These are phyloP conservation scores for Pythium grandisporangium DNA, from an alignment of 352 stramenopile species.

Conservation along the genomic window DNA sequence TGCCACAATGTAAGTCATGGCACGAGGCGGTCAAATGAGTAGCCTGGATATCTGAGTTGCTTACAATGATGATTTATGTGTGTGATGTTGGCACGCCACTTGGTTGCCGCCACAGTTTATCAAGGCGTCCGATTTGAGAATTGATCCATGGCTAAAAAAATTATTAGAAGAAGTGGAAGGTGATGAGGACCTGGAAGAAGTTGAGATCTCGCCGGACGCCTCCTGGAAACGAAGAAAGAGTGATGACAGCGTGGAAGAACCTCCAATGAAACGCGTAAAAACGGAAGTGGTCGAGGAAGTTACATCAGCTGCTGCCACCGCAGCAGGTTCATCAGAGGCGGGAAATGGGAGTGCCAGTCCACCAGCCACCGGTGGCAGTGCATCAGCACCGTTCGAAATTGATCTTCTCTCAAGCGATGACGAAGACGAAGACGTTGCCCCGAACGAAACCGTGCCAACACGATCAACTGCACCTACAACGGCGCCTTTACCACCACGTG, in stretches of 20 bases:
- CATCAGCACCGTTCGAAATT: conserved; percentile 47
- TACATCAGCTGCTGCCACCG: conserved; percentile 1
- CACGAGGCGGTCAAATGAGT: too few relatives aligned
- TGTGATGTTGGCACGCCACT: too few relatives aligned
- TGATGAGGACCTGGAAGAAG: conserved; percentile 81
- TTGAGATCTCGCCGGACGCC: conserved; percentile 85
- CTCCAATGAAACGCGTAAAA: conserved; percentile 52
- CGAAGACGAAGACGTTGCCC: conserved; percentile 29
- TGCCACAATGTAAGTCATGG: conserved; percentile 86
- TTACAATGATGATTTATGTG: neutral
- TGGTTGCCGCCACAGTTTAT: too few relatives aligned
- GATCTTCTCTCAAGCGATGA: conserved; percentile 65
- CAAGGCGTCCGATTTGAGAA: conserved; percentile 76
- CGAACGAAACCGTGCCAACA: too few relatives aligned
- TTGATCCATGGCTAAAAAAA: conserved; percentile 87
- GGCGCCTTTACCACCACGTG: neutral
- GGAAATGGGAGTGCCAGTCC: neutral
- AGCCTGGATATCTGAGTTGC: neutral
- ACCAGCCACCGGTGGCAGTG: conserved; percentile 14
- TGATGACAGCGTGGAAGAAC: conserved; percentile 29
- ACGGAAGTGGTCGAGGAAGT: conserved; percentile 18
- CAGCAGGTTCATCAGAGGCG: neutral
- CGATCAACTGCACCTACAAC: conserved; percentile 3
- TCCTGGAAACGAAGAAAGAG: conserved; percentile 61
- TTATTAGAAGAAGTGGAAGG: conserved; percentile 77